These are phyloP conservation scores for Zygoascus biomembranicola DNA, from an alignment of 805 yeast genomes.

Conservation along the genomic window DNA sequence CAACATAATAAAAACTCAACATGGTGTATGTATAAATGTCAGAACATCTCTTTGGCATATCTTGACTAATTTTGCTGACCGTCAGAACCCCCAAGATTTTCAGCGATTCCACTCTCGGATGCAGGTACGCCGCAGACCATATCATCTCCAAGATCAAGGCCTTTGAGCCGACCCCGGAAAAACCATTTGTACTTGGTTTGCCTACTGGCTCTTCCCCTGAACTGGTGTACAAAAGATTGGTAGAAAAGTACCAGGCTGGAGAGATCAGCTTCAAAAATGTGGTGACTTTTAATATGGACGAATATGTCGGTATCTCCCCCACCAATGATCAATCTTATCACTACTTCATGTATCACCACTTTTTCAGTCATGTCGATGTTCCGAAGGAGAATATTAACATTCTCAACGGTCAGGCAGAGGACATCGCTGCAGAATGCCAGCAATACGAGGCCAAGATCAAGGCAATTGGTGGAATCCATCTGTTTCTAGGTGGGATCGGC, in stretches of 20 bases:
- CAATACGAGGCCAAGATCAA: conserved; percentile 42
- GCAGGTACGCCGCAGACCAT: conserved; percentile 37
- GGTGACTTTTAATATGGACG: conserved; percentile 57
- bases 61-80: not conserved
- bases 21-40: not conserved
- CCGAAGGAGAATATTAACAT: conserved; percentile 45
- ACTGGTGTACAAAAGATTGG: conserved; percentile 41
- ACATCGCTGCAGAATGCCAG: conserved; percentile 39
- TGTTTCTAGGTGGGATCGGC: conserved; percentile 53
- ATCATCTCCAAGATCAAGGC: conserved; percentile 37
- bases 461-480: conserved; percentile 41
- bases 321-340: conserved; percentile 45
- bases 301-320: conserved; percentile 44
- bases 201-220: conserved; percentile 60
- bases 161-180: conserved; percentile 37
- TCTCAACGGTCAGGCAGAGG: conserved; percentile 43
- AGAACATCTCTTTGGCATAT: not conserved
- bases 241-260: conserved; percentile 36
- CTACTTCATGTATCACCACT: conserved; percentile 48
- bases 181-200: conserved; percentile 45
- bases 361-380: conserved; percentile 49
- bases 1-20: not conserved
- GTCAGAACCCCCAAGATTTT: conserved; percentile 11
- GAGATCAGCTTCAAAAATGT: conserved; percentile 42
- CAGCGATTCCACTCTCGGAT: conserved; percentile 12